These are phyloP conservation scores for Trametes hirsuta DNA, from an alignment of 1,284 basidiomycete genomes.

Conservation along the genomic window DNA sequence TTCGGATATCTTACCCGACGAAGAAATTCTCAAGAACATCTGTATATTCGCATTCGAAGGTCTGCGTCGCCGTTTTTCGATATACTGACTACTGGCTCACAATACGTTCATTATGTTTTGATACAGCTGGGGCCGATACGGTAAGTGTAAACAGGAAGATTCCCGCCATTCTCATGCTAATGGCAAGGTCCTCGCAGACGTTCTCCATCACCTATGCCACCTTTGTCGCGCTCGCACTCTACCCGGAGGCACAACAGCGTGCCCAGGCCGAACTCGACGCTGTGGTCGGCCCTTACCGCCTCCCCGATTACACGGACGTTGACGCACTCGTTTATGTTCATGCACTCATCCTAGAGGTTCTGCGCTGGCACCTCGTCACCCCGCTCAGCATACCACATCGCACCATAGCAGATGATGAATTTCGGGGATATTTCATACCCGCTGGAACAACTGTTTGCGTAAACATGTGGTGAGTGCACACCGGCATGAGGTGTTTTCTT, in stretches of 20 bases:
- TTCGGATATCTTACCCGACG: not conserved
- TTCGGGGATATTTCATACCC: slow-evolving; percentile 28
- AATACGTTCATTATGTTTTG: not conserved
- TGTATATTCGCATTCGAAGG: slow-evolving; percentile 5
- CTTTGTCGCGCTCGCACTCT: too few species aligned
- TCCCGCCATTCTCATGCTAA: not conserved
- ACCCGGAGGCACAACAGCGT: slow-evolving; percentile 30
- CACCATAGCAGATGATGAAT: slow-evolving; percentile 24
- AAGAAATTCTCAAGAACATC: slow-evolving; percentile 2
- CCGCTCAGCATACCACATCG: slow-evolving; percentile 24
- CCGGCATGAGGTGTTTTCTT: too few species aligned
- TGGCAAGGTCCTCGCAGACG: not conserved
- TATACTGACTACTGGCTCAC: not conserved
- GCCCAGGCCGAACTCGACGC: slow-evolving; percentile 35
- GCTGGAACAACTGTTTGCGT: slow-evolving; percentile 10
- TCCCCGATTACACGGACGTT: slow-evolving; percentile 31
- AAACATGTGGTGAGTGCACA: slow-evolving; percentile 20
- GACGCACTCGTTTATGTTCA: slow-evolving; percentile 31
- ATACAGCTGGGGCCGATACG: slow-evolving; percentile 20
- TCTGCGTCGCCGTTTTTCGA: not conserved
- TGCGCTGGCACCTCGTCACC: slow-evolving; percentile 26
- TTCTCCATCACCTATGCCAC: slow-evolving; percentile 13
- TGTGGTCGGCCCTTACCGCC: slow-evolving; percentile 26
- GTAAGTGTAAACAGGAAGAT: not conserved
- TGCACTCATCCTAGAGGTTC: slow-evolving; percentile 32